Evolutionary conservation across 805 yeast genomes (phyloP).

Genomic region (Barnettozyma botsteinii): DNA sequence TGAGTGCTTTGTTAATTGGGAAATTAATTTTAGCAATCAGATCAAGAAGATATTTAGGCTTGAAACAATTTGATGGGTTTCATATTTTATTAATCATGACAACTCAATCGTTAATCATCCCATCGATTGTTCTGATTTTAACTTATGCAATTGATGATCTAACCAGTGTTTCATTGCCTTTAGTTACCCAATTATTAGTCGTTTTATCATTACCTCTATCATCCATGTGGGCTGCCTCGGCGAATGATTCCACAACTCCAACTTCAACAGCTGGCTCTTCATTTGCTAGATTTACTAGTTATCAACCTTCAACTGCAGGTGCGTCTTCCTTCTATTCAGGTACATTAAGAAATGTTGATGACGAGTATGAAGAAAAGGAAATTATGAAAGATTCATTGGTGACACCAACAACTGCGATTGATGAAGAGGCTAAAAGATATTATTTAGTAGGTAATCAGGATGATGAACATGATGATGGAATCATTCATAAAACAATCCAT

Average conservation of each 20-base stretch:
- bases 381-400: constrained; percentile 14
- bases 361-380: constrained; percentile 1
- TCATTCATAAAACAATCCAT: constrained; percentile 22
- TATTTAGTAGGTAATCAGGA: constrained; percentile 17
- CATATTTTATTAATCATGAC: constrained; percentile 80
- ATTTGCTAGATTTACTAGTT: constrained; percentile 6
- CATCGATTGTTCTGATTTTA: constrained; percentile 61
- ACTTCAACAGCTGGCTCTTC: constrained; percentile 27
- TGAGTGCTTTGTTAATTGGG: constrained; percentile 52
- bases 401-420: constrained; percentile 32
- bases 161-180: constrained; percentile 36
- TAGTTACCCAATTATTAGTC: constrained; percentile 55
- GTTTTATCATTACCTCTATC: constrained; percentile 76
- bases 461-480: constrained; percentile 15
- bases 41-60: constrained; percentile 70
- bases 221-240: constrained; percentile 81
- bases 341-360: constrained; percentile 12
- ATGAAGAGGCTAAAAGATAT: constrained; percentile 28
- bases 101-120: constrained; percentile 74
- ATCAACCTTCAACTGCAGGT: constrained; percentile 12
- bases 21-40: constrained; percentile 67
- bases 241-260: constrained; percentile 44
- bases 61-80: constrained; percentile 75
- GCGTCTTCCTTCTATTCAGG: constrained; percentile 18
- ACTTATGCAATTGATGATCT: constrained; percentile 37